A percentile compares a stretch with the other conserved stretches of the same genome.
phyloP scores from a whole-genome alignment of 129 eudicot species.

The Escallonia rubra region DNA sequence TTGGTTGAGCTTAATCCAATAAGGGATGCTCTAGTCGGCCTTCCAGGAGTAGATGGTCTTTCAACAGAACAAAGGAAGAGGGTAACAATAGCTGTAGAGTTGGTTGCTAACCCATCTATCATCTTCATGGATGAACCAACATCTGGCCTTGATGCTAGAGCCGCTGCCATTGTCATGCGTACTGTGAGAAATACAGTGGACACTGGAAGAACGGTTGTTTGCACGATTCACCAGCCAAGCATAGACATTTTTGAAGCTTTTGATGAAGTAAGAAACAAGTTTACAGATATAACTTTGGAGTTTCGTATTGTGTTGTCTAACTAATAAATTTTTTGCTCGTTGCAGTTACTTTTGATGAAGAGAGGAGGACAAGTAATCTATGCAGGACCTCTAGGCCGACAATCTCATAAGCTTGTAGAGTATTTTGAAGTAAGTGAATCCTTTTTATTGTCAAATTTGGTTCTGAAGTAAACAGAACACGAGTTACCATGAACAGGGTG shows the following conservation, averaged over 20 bases:
- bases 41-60: slow-evolving; percentile 73
- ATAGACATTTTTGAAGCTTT: slow-evolving; percentile 87
- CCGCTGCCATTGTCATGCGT: slow-evolving; percentile 87
- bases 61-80: slow-evolving; percentile 84
- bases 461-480: too few species aligned
- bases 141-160: slow-evolving; percentile 83
- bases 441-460: neutral
- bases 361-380: slow-evolving; percentile 80
- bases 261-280: slow-evolving; percentile 53
- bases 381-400: slow-evolving; percentile 69
- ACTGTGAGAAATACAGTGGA: slow-evolving; percentile 81
- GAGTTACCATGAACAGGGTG: too few species aligned
- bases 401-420: slow-evolving; percentile 47
- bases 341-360: slow-evolving; percentile 70
- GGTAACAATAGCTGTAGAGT: slow-evolving; percentile 70
- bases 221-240: slow-evolving; percentile 91
- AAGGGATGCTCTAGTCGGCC: slow-evolving; percentile 66
- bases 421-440: slow-evolving; percentile 57
- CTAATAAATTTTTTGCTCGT: neutral
- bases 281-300: neutral
- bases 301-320: neutral
- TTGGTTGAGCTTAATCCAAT: slow-evolving; percentile 58
- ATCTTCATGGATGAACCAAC: slow-evolving; percentile 94
- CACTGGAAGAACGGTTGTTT: slow-evolving; percentile 78
- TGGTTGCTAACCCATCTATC: slow-evolving; percentile 83